Evolutionary conservation across 2,329 filamentous ascomycete genomes (phyloP).

Genomic region (Rutstroemia sp.): DNA sequence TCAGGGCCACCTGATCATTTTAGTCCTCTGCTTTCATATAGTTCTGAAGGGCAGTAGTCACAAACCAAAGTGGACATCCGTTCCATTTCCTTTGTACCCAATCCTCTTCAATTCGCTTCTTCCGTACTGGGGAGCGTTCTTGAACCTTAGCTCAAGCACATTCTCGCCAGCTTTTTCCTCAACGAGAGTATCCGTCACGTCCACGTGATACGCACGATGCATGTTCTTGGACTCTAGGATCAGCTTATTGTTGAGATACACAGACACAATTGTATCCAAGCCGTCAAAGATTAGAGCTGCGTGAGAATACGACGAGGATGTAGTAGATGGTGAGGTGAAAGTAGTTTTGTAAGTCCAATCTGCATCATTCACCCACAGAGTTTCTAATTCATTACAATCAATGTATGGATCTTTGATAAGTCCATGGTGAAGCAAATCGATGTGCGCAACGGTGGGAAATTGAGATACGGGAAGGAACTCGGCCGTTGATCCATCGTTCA

Average conservation of each 20-base stretch:
- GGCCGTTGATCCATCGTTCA: constrained; percentile 13
- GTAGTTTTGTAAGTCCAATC: constrained; percentile 50
- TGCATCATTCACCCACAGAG: constrained; percentile 55
- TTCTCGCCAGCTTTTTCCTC: constrained; percentile 5
- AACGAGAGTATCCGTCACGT: constrained; percentile 36
- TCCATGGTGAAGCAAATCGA: constrained; percentile 53
- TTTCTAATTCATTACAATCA: constrained; percentile 52
- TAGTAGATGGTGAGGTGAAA: constrained; percentile 15
- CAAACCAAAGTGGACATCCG: constrained; percentile 39
- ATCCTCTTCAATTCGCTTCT: constrained; percentile 20
- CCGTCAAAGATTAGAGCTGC: constrained; percentile 44
- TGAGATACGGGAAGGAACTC: constrained; percentile 19
- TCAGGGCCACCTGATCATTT: constrained; percentile 30
- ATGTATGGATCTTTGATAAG: constrained; percentile 51
- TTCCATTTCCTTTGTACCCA: constrained; percentile 32
- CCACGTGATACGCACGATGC: constrained; percentile 43
- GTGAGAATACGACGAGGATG: constrained; percentile 20
- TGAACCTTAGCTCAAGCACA: constrained; percentile 17
- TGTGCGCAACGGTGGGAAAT: constrained; percentile 58
- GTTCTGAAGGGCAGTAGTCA: no score
- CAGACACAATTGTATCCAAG: constrained; percentile 46
- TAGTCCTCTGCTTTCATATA: no score
- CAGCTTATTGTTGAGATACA: constrained; percentile 39
- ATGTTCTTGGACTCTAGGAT: constrained; percentile 46
- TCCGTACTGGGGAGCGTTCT: constrained; percentile 19